These are phyloP conservation scores for Gossypium australe DNA, from an alignment of 345 rosid genomes.

Conservation along the genomic window DNA sequence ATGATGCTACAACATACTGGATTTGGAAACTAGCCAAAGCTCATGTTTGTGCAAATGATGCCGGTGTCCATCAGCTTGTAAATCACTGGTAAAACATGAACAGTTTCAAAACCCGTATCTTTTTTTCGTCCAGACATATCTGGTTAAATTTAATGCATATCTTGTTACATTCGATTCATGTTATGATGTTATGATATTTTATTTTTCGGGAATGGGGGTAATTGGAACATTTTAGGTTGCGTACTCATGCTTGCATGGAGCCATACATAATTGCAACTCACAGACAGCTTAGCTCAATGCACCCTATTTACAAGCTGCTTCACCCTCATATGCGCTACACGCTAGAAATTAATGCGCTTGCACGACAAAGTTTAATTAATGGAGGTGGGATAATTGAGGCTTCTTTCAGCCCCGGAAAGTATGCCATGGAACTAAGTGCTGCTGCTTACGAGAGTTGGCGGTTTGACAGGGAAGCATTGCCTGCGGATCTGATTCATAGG, in stretches of 20 bases:
- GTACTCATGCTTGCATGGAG: slow-evolving; percentile 94
- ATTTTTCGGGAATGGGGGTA: background rate
- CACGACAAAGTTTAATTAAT: slow-evolving; percentile 79
- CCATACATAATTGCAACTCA: slow-evolving; percentile 80
- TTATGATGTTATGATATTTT: background rate
- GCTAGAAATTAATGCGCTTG: slow-evolving; percentile 80
- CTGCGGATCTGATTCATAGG: slow-evolving; percentile 92
- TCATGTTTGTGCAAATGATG: slow-evolving; percentile 83
- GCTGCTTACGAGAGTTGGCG: slow-evolving; percentile 82
- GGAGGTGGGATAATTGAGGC: slow-evolving; percentile 94
- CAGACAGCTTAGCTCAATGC: slow-evolving; percentile 83
- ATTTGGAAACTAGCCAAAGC: slow-evolving; percentile 95
- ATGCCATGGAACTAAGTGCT: slow-evolving; percentile 87
- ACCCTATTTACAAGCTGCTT: slow-evolving; percentile 77
- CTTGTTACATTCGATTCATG: background rate
- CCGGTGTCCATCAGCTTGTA: slow-evolving; percentile 88
- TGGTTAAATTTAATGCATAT: background rate
- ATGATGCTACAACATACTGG: slow-evolving; percentile 85
- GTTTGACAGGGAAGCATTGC: slow-evolving; percentile 91
- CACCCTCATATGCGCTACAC: slow-evolving; percentile 96
- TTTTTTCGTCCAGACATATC: background rate
- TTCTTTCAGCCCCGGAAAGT: slow-evolving; percentile 73
- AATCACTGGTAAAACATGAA: slow-evolving; percentile 67
- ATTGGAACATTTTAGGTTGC: slow-evolving; percentile 47
- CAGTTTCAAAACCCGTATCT: background rate